These are phyloP conservation scores for Colletotrichum sp. DNA, from an alignment of 2,329 filamentous ascomycete species.

Conservation along the genomic window DNA sequence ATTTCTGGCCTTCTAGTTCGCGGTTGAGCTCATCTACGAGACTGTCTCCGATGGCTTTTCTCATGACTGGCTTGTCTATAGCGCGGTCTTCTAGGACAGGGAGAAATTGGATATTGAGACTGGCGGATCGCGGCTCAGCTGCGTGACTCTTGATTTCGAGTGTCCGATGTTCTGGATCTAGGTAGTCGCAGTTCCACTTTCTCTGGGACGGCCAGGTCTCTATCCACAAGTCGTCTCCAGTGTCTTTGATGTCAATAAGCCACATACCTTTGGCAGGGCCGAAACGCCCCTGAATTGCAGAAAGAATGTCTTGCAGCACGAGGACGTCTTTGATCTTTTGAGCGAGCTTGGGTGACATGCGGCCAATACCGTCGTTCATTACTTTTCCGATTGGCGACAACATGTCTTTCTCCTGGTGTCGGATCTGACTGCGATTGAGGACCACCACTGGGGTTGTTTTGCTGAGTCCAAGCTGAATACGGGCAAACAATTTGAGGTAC, in stretches of 20 bases:
- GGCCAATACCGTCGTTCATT: constrained; percentile 72
- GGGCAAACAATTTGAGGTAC: constrained; percentile 61
- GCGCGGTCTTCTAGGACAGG: constrained; percentile 69
- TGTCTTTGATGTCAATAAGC: constrained; percentile 61
- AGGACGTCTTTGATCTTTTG: constrained; percentile 53
- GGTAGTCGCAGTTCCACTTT: constrained; percentile 65
- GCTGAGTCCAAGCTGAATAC: constrained; percentile 59
- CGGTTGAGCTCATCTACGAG: constrained; percentile 53
- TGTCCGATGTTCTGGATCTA: constrained; percentile 57
- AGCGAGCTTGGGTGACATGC: constrained; percentile 66
- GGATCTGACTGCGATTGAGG: constrained; percentile 52
- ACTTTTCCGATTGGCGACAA: constrained; percentile 43
- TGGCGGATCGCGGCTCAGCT: constrained; percentile 50
- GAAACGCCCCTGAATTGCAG: constrained; percentile 72
- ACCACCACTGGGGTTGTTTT: constrained; percentile 50
- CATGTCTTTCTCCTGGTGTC: constrained; percentile 38
- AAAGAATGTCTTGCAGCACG: constrained; percentile 58
- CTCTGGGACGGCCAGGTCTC: constrained; percentile 68
- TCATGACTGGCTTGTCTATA: constrained; percentile 46
- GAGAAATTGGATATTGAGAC: constrained; percentile 71
- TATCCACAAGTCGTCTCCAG: constrained; percentile 62
- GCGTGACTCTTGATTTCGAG: constrained; percentile 66
- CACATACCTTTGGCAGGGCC: constrained; percentile 79
- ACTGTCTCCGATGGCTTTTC: constrained; percentile 49
- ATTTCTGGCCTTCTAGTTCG: constrained; percentile 56